These are phyloP conservation scores for Cladosporium sp. DNA, from an alignment of 2,329 filamentous ascomycete genomes.

Conservation along the genomic window DNA sequence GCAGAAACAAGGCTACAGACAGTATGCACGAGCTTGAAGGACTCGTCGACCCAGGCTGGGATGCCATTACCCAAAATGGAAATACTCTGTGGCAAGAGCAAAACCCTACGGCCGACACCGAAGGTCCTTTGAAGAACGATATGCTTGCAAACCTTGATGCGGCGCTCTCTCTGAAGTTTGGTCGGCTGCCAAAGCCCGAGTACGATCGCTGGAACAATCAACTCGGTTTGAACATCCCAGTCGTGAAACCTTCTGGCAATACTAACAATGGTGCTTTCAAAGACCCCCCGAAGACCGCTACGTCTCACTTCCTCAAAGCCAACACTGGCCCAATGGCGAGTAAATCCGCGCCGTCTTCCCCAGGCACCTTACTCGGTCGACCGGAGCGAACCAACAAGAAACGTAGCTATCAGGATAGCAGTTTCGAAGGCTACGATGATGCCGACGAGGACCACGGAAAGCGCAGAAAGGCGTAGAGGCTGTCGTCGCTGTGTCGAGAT, in stretches of 20 bases:
- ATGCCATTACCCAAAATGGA: conserved; percentile 20
- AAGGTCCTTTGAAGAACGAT: conserved; percentile 26
- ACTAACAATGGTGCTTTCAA: neutral
- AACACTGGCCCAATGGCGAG: conserved; percentile 18
- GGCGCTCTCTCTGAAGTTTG: conserved; percentile 41
- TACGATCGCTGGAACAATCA: conserved; percentile 39
- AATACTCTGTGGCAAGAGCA: conserved; percentile 33
- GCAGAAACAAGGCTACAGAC: conserved; percentile 45
- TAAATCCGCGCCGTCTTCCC: conserved; percentile 33
- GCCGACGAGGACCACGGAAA: conserved; percentile 50
- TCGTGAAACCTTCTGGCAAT: conserved; percentile 18
- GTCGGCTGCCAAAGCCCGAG: conserved; percentile 39
- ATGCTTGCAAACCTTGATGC: conserved; percentile 35
- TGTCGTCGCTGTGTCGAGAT: neutral
- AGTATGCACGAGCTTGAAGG: conserved; percentile 33
- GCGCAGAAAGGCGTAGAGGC: conserved; percentile 19
- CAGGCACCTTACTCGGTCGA: conserved; percentile 47
- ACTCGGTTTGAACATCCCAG: conserved; percentile 42
- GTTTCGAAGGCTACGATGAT: conserved; percentile 66
- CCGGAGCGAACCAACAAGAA: conserved; percentile 67
- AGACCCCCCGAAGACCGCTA: conserved; percentile 14
- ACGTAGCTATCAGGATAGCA: conserved; percentile 69
- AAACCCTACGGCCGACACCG: conserved; percentile 24
- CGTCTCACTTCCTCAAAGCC: conserved; percentile 3
- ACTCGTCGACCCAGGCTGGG: conserved; percentile 32